Percentiles rank a stretch among this genome's conserved stretches.
Evolutionary conservation across 1,284 basidiomycete species (phyloP).

Genomic region (Moniliella sp.): DNA sequence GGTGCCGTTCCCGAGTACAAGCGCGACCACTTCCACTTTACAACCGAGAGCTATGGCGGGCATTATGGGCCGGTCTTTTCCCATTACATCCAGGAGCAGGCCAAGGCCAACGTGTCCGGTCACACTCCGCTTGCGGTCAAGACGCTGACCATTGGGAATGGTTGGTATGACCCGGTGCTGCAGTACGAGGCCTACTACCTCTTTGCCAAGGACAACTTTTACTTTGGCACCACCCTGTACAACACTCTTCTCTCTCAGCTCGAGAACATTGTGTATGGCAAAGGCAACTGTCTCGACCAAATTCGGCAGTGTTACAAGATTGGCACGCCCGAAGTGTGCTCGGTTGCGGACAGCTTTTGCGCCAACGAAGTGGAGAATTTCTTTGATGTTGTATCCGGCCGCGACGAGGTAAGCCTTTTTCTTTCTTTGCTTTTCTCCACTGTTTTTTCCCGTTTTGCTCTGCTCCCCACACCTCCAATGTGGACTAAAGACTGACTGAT

Average conservation of each 20-base stretch:
- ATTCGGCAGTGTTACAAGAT: conserved; percentile 10
- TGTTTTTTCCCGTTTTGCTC: no score
- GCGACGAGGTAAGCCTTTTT: no score
- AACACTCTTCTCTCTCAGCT: conserved; percentile 7
- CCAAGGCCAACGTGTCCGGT: conserved; percentile 24
- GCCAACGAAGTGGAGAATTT: conserved; percentile 9
- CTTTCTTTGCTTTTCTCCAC: no score
- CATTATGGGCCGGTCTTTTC: conserved; percentile 43
- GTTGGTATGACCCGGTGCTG: conserved; percentile 12
- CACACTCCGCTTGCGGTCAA: conserved; percentile 43
- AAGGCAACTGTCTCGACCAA: conserved; percentile 14
- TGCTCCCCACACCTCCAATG: no score
- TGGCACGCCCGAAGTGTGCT: conserved; percentile 9
- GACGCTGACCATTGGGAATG: conserved; percentile 43
- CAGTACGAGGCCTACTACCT: conserved; percentile 20
- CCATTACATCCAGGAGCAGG: conserved; percentile 39
- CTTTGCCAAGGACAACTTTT: conserved; percentile 16
- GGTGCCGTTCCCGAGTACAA: conserved; percentile 14
- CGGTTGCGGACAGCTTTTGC: conserved; percentile 13
- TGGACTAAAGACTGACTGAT: no score
- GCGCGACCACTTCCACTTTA: conserved; percentile 40
- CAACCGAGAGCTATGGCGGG: conserved; percentile 42
- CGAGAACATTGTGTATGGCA: conserved; percentile 10
- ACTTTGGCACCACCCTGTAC: conserved; percentile 11
- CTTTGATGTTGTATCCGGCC: conserved; percentile 8